Conservation (phyloP, 495 filamentous ascomycete genomes). For the Aspergillus nanangensis region DNA sequence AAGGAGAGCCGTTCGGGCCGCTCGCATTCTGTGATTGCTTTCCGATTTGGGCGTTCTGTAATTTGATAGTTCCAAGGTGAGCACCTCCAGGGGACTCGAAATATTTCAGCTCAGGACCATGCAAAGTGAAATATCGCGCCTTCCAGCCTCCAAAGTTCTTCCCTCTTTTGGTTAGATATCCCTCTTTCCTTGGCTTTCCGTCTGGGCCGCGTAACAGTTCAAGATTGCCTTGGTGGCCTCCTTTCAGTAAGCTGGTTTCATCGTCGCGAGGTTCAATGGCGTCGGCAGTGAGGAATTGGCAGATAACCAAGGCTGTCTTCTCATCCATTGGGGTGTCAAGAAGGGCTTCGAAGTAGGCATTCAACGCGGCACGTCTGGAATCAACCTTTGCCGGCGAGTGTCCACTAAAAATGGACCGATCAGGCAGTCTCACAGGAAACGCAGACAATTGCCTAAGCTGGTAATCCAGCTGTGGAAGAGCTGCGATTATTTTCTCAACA, state of each 20-base stretch:
- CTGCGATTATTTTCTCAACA: slow-evolving; percentile 82
- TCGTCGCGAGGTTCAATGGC: slow-evolving; percentile 73
- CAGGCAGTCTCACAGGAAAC: slow-evolving; percentile 72
- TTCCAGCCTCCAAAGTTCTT: slow-evolving; percentile 99
- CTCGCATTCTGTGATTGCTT: slow-evolving; percentile 65
- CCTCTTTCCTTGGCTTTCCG: slow-evolving; percentile 71
- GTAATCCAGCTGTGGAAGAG: slow-evolving; percentile 77
- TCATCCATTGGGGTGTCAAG: slow-evolving; percentile 80
- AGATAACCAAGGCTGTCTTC: slow-evolving; percentile 72
- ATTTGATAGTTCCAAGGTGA: slow-evolving; percentile 88
- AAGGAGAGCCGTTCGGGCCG: slow-evolving; percentile 53
- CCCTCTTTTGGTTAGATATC: slow-evolving; percentile 91
- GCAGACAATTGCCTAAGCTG: slow-evolving; percentile 64
- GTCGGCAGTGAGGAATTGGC: slow-evolving; percentile 83
- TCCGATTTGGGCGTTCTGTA: slow-evolving; percentile 87
- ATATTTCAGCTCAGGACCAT: slow-evolving; percentile 85
- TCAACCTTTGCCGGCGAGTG: slow-evolving; percentile 95
- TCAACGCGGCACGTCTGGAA: slow-evolving; percentile 73
- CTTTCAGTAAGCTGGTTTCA: slow-evolving; percentile 47
- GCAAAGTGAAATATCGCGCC: slow-evolving; percentile 86
- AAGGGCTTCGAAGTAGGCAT: slow-evolving; percentile 79
- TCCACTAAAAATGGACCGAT: slow-evolving; percentile 80
- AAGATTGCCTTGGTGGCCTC: slow-evolving; percentile 33
- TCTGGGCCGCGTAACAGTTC: slow-evolving; percentile 49
- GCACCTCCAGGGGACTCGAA: slow-evolving; percentile 85